Evolutionary conservation across 2,329 filamentous ascomycete species (phyloP), one percentile per base, ranked within the genome.

Genomic region (Penicillium frequentans): DNA sequence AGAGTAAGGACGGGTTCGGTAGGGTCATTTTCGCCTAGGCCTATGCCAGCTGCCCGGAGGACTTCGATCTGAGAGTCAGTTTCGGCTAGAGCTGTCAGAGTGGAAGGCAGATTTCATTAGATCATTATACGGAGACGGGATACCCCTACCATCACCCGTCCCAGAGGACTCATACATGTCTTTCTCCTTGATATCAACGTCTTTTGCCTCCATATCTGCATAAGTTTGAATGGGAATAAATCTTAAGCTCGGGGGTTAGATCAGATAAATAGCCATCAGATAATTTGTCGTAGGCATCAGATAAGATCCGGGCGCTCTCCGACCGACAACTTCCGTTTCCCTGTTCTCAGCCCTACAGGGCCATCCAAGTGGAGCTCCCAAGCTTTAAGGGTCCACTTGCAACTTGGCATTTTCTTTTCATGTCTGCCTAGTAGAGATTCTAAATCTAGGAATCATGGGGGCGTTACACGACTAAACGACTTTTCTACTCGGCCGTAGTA

Each of bases 21-120:
- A 24, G 66, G 63, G 47, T 71, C 68, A 81, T 82, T 62, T 73
- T 84, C 60, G 73, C 82, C 57, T 79, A 81, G 53, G 76, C 81
- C 31, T 76, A 82, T 62, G 73, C 81, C 21, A 75, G 76, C 54
- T 63, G 74, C 66, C 14, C 56, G 59, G 27, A 69, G 49, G 29
- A 68, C 46, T 31, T 68, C 61, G 9, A 27, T 19, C 19, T 56
- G 49, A 16, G 61, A 60, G 23, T 60, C 56, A 13, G 27, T 58
- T 27, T 58, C 51, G 19, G 52, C 51, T 63, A 45, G 43, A n/a
- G 16, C 13, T 26, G 24, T 53, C 11, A 54, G 33, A 11, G 35
- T 23, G 9, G 29, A 19, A 19, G 31, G 9, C n/a, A 23, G 35
- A 16, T 23, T 10, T 13, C 11, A 9, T 13, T 14, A 13, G 11